These are phyloP conservation scores for Sesbania bispinosa DNA, from an alignment of 306 rosid genomes.

Conservation along the genomic window DNA sequence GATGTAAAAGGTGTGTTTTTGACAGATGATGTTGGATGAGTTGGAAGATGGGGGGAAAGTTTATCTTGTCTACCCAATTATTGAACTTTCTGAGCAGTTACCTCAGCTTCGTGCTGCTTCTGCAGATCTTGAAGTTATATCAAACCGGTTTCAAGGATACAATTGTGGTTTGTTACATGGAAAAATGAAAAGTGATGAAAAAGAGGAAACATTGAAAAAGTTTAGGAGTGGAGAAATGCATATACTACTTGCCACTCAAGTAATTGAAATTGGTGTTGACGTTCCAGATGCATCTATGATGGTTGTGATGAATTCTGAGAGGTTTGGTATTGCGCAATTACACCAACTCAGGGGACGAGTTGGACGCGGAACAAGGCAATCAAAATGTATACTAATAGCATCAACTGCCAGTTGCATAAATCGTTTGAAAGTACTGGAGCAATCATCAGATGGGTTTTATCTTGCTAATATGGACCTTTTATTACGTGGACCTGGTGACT, in stretches of 20 bases:
- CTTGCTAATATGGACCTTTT: slow-evolving; percentile 88
- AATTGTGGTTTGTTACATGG: slow-evolving; percentile 90
- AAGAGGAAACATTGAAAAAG: slow-evolving; percentile 73
- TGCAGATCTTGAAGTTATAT: slow-evolving; percentile 66
- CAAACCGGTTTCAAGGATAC: slow-evolving; percentile 60
- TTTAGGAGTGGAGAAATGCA: slow-evolving; percentile 65
- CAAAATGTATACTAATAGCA: slow-evolving; percentile 74
- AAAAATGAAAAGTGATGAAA: slow-evolving; percentile 84
- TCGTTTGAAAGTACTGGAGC: slow-evolving; percentile 71
- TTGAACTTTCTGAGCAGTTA: slow-evolving; percentile 85
- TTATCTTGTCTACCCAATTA: slow-evolving; percentile 87
- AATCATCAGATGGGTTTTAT: slow-evolving; percentile 81
- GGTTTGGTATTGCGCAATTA: slow-evolving; percentile 92
- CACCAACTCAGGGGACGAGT: slow-evolving; percentile 94
- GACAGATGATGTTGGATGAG: slow-evolving; percentile 84
- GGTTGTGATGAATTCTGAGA: slow-evolving; percentile 98
- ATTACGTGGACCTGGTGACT: slow-evolving; percentile 93
- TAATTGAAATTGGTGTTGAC: slow-evolving; percentile 92
- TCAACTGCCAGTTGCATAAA: slow-evolving; percentile 56
- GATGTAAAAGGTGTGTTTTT: slow-evolving; percentile 21
- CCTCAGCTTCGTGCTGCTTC: slow-evolving; percentile 96
- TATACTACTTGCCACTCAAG: slow-evolving; percentile 89
- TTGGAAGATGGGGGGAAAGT: slow-evolving; percentile 73
- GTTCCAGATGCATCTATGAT: slow-evolving; percentile 98
- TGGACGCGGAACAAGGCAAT: slow-evolving; percentile 76